phyloP scores from a whole-genome alignment of 2,329 filamentous ascomycete genomes.

The Hypoxylon sp. region DNA sequence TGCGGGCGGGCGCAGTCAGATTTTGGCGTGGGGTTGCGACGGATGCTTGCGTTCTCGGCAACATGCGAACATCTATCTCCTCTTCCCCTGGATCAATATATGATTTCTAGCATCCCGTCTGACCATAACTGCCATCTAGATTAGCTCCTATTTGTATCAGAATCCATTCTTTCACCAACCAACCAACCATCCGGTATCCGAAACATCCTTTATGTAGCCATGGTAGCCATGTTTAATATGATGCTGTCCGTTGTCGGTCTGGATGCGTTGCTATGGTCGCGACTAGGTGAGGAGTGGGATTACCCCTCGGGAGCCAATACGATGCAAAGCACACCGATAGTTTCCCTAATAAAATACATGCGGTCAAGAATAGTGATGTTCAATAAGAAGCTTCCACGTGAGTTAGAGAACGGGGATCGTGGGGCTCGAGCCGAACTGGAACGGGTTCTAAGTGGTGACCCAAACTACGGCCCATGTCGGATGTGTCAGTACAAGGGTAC shows the following conservation, averaged over 20 bases:
- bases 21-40: neutral
- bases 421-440: constrained; percentile 17
- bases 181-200: constrained; percentile 2
- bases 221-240: no score
- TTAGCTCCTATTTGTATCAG: constrained; percentile 19
- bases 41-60: constrained; percentile 5
- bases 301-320: constrained; percentile 3
- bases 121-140: constrained; percentile 9
- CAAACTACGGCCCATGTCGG: constrained; percentile 19
- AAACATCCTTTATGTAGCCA: no score
- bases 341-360: constrained; percentile 23
- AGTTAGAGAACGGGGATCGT: constrained; percentile 22
- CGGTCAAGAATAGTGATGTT: constrained; percentile 28
- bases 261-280: constrained; percentile 8
- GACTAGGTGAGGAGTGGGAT: constrained; percentile 7
- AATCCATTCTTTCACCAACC: constrained; percentile 17
- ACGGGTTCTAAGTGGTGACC: constrained; percentile 20
- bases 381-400: constrained; percentile 37
- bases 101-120: constrained; percentile 8
- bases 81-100: neutral
- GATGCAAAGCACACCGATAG: constrained; percentile 26
- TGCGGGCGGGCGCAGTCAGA: constrained; percentile 8
- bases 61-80: neutral
- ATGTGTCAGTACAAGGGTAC: neutral
- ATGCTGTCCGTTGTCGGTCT: constrained; percentile 5